A percentile compares a stretch with the other conserved stretches of the same genome.
These are phyloP conservation scores for Rhododendron simsii DNA, from an alignment of 148 eudicot species.

Conservation along the genomic window DNA sequence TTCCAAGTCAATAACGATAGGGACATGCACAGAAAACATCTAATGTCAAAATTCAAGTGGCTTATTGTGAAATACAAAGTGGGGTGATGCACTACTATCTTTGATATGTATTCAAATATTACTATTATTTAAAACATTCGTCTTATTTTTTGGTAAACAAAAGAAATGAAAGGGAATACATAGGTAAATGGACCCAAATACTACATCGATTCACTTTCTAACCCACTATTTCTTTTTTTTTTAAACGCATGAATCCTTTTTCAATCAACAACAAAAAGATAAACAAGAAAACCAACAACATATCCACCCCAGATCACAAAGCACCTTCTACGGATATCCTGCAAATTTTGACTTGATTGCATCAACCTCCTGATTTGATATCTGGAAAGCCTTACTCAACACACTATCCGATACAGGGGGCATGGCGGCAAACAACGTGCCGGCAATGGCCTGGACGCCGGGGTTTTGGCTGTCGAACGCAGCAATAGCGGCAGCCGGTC, in stretches of 20 bases:
- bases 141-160: too few species aligned
- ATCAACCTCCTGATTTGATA: background rate
- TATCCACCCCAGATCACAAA: background rate
- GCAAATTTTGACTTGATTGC: slow-evolving; percentile 6
- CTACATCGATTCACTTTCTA: too few species aligned
- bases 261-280: background rate
- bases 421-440: slow-evolving; percentile 8
- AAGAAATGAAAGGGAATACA: too few species aligned
- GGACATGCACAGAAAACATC: too few species aligned
- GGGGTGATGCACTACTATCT: too few species aligned
- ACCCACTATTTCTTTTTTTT: too few species aligned
- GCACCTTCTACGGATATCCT: background rate
- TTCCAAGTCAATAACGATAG: too few species aligned
- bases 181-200: too few species aligned
- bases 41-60: too few species aligned
- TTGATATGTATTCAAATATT: too few species aligned
- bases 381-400: slow-evolving; percentile 18
- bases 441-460: background rate
- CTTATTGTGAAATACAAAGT: too few species aligned
- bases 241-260: background rate
- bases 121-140: too few species aligned
- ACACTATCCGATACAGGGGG: slow-evolving; percentile 14
- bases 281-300: slow-evolving; percentile 8
- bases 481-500: slow-evolving; percentile 27
- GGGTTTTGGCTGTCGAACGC: slow-evolving; percentile 45